A percentile compares a stretch with the other conserved stretches of the same genome.
phyloP scores from a whole-genome alignment of 2,329 filamentous ascomycete genomes.

The Colletotrichum lupini region DNA sequence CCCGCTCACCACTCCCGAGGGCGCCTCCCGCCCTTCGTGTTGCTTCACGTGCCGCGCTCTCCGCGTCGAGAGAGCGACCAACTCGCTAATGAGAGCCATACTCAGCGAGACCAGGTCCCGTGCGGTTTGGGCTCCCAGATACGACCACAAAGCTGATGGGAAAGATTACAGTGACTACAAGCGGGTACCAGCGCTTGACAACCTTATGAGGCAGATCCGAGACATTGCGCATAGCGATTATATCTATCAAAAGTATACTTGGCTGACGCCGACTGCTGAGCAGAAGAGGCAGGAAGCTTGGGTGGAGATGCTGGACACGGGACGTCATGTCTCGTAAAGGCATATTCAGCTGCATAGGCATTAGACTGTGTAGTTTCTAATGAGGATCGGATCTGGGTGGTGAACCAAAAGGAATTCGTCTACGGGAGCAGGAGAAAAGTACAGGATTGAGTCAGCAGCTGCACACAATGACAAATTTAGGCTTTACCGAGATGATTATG shows the following conservation, averaged over 20 bases:
- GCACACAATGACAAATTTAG: background rate
- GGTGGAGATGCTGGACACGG: background rate
- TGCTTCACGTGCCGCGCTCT: constrained; percentile 20
- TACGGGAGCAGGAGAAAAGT: background rate
- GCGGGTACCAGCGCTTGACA: constrained; percentile 24
- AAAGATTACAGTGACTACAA: background rate
- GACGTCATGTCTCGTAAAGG: background rate
- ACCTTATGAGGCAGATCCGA: background rate
- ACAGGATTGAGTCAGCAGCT: background rate
- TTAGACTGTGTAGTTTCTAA: too few relatives aligned
- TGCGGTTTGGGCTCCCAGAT: constrained; percentile 13
- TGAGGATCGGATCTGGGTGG: too few relatives aligned
- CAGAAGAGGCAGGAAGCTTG: background rate
- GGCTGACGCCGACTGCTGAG: background rate
- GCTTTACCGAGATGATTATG: background rate
- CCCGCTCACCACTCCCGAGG: constrained; percentile 28
- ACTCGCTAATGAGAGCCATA: constrained; percentile 4
- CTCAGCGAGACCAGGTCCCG: constrained; percentile 16
- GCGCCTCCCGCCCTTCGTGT: constrained; percentile 17
- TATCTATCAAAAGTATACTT: background rate
- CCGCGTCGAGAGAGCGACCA: constrained; percentile 12
- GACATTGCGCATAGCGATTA: background rate
- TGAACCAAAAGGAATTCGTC: background rate
- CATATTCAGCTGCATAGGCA: too few relatives aligned
- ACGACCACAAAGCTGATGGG: background rate